Base-by-base conservation (phyloP, 495 filamentous ascomycete species). In the Achaetomiella virescens region DNA sequence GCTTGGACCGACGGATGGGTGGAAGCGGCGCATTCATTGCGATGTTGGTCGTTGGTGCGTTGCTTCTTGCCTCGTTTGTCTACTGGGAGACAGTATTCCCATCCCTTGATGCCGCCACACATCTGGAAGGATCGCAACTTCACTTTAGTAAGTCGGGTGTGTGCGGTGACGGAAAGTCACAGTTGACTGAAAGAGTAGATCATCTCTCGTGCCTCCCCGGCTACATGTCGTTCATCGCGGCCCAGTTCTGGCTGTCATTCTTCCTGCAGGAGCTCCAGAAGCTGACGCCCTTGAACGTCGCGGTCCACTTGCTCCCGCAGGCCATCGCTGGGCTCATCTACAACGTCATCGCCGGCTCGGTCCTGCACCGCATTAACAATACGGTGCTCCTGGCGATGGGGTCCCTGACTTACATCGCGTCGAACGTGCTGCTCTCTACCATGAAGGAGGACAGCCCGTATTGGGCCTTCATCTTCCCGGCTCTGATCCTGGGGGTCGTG, bases 11-110 rank as follows among this genome's bases (percentile, higher is more conserved):
- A 62, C 66, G 9, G 68, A 85, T 43, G 84, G 85, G 21, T 89
- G 85, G 85, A 62, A 64, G 31, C 75, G 8, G 70, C 77, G 10
- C 84, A 84, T 61, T 89, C 14, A 74, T 85, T 17, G 80, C 73
- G 2, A 71, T 89, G 33, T 72, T 88, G 38, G 68, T 83, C 37
- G 67, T 87, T 17, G 83, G 84, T 5, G 58, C 85, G 15, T 47
- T 75, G 11, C 54, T 88, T 1, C 74, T 87, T 3, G 69, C 66
- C 1, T 48, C 66, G 2, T 89, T 89, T 57, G 64, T 81, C 8
- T 68, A 77, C 42, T 88, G 86, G 85, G 80, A 89, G 65, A 72
- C 64, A 12, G 67, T 72, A 68, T 29, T 64, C 73, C 6, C 62
- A 70, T 17, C 81, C 80, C 9, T 52, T 82, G 52, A 80, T 84